A percentile compares a stretch with the other conserved stretches of the same genome.
phyloP scores from a whole-genome alignment of 345 rosid genomes.

The Brassica cretica region DNA sequence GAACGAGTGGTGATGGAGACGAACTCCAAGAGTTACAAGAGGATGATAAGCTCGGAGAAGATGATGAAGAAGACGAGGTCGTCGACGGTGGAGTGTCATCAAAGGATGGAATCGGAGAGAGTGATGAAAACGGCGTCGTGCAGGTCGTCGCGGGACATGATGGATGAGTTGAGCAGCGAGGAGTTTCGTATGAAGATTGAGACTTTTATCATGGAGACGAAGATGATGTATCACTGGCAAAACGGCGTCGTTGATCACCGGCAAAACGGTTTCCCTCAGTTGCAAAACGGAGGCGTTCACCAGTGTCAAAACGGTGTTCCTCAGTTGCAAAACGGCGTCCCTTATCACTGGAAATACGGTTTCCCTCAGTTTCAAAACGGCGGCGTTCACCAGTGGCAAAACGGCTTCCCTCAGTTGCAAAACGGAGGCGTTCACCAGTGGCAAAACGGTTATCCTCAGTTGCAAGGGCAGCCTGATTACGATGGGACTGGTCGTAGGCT shows the following conservation, averaged over 20 bases:
- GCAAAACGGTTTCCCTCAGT: not conserved
- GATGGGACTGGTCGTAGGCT: constrained; percentile 17
- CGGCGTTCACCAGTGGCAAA: not conserved
- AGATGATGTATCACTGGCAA: constrained; percentile 7
- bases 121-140: constrained; percentile 22
- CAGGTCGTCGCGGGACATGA: constrained; percentile 22
- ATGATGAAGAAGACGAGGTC: constrained; percentile 9
- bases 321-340: not conserved
- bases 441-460: not conserved
- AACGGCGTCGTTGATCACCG: not conserved
- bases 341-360: not conserved
- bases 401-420: not conserved
- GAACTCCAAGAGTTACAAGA: constrained; percentile 11
- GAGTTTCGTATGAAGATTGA: constrained; percentile 39
- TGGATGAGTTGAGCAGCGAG: constrained; percentile 40
- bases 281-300: not conserved
- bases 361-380: not conserved
- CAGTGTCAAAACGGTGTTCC: not conserved
- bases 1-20: constrained; percentile 13
- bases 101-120: constrained; percentile 25
- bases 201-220: constrained; percentile 33
- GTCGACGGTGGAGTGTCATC: constrained; percentile 11
- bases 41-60: constrained; percentile 28
- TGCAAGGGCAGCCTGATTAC: not conserved
- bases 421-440: not conserved